These are phyloP conservation scores for Eucalyptus pumila DNA, from an alignment of 345 rosid genomes.

Conservation along the genomic window DNA sequence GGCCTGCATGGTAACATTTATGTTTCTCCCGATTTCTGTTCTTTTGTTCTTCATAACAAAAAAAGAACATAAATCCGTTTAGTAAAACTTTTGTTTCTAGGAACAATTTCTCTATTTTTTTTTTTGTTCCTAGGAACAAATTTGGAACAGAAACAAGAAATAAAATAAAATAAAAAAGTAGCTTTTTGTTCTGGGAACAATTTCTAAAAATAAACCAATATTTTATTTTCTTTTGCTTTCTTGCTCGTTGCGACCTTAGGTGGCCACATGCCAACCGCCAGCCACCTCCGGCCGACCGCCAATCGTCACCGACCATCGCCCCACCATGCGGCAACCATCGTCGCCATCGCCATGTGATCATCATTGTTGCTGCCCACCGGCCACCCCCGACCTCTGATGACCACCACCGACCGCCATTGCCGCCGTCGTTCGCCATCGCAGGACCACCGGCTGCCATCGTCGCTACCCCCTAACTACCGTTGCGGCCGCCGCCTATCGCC, in stretches of 20 bases:
- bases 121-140: fast-evolving
- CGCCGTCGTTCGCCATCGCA: fast-evolving
- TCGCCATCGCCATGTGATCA: fast-evolving
- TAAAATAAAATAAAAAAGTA: no score
- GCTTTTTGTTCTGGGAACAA: fast-evolving
- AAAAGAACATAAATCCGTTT: fast-evolving
- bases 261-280: no score
- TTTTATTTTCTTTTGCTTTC: no score
- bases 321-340: fast-evolving
- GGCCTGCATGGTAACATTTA: fast-evolving
- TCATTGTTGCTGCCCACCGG: fast-evolving
- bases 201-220: no score
- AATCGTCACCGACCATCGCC: fast-evolving
- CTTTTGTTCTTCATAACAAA: fast-evolving
- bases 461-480: fast-evolving
- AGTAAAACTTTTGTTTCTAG: fast-evolving
- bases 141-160: no score
- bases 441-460: fast-evolving
- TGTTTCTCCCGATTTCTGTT: no score
- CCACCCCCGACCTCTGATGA: fast-evolving
- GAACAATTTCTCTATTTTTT: no score
- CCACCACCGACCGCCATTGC: fast-evolving
- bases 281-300: fast-evolving
- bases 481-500: fast-evolving
- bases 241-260: no score